Conservation (phyloP, 768 basidiomycete genomes). For the Boletales sp. region DNA sequence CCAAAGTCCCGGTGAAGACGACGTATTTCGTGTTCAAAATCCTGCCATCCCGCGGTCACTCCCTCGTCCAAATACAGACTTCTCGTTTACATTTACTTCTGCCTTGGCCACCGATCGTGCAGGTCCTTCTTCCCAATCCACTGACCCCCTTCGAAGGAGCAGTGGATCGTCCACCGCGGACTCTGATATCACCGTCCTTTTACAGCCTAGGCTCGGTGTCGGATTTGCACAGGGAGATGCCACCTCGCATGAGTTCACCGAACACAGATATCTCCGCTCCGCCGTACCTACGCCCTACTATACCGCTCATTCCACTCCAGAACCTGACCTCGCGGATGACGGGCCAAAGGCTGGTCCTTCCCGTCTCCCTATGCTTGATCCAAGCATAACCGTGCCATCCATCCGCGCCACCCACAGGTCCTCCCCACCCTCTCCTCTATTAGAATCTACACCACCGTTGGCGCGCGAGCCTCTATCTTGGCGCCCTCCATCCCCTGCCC, state of each 20-base stretch:
- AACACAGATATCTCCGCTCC: conserved; percentile 19
- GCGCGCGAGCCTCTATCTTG: conserved; percentile 9
- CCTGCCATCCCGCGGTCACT: background rate
- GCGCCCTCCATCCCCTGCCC: conserved; percentile 43
- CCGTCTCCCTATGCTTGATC: conserved; percentile 22
- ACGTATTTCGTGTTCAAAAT: conserved; percentile 7
- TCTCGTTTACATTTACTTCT: conserved; percentile 10
- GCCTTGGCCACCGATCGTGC: conserved; percentile 1
- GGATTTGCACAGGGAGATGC: conserved; percentile 12
- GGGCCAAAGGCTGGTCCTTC: conserved; percentile 25
- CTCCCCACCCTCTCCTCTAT: conserved; percentile 26
- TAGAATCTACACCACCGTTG: conserved; percentile 22
- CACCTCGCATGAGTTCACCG: conserved; percentile 6
- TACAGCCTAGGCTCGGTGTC: conserved; percentile 6
- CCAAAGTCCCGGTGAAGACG: conserved; percentile 10
- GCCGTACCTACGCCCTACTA: conserved; percentile 30
- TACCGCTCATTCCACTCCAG: conserved; percentile 30
- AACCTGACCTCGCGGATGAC: conserved; percentile 18
- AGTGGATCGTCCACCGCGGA: conserved; percentile 14
- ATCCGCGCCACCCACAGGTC: conserved; percentile 9
- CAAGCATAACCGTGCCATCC: conserved; percentile 10
- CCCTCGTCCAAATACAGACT: conserved; percentile 2
- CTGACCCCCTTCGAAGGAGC: background rate
- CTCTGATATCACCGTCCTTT: conserved; percentile 22
- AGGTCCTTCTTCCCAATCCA: conserved; percentile 1